Base-by-base conservation (phyloP, 1,139 yeast genomes). In the Candida sanyaensis region DNA sequence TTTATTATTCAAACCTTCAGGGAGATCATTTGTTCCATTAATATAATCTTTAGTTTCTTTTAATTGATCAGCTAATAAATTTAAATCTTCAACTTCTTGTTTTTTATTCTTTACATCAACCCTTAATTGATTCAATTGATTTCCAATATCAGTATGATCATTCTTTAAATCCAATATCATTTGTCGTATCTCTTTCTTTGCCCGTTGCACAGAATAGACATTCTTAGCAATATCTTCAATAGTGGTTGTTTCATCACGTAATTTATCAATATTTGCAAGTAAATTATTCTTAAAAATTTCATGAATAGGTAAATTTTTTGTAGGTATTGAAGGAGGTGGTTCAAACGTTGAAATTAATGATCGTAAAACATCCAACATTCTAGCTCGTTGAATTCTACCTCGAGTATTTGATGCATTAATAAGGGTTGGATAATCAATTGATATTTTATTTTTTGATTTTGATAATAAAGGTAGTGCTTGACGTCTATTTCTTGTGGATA, bases 101-200 rank as follows among this genome's bases (percentile, higher is more conserved):
- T 65, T 66, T 28, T 62, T 55, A 2, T 54, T 49, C 23, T 61
- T 61, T 54, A 69, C 71, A 4, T 62, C 60, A 1, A 52, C 40
- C 47, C 86, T 63, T 23, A 75, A 50, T 30, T 61, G 52, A 51
- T 75, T 78, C 47, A 77, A 57, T 40, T 73, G 67, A 31, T 72
- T 62, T 4, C 76, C 77, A 23, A 78, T 71, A 5, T 55, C 50
- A 21, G 68, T 62, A 47, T 79, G 78, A 10, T 69, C 63, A 38
- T 69, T 60, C 43, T 77, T 63, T 8, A 73, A 53, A 9, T 73
- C 67, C 50, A 68, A 71, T 1, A 81, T 73, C 41, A 66, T 58
- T n/a, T 56, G 49, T 49, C 86, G 59, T 21, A 72, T 52, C 3
- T 67, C 69, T 44, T 71, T 69, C 55, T 81, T 81, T 41, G 64